These are phyloP conservation scores for Penicillium sp. DNA, from an alignment of 2,329 filamentous ascomycete genomes.

Conservation along the genomic window DNA sequence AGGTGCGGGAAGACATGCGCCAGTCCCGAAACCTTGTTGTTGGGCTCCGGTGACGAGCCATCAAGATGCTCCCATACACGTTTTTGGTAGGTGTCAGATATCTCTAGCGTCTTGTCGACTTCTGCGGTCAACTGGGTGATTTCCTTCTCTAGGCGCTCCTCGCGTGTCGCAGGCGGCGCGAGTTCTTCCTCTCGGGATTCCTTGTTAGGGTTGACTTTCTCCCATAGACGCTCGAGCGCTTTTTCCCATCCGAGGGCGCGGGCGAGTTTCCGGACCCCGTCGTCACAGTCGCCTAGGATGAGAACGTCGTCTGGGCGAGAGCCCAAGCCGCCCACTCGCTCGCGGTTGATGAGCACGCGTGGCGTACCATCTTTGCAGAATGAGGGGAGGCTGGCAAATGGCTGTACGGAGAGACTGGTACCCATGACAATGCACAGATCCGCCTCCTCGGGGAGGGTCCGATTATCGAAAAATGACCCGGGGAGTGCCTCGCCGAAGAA, in stretches of 20 bases:
- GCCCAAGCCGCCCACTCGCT: conserved; percentile 80
- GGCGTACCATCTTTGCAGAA: conserved; percentile 67
- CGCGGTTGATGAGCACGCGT: conserved; percentile 84
- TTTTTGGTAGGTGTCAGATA: conserved; percentile 53
- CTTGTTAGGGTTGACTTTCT: conserved; percentile 66
- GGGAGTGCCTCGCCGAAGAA: conserved; percentile 86
- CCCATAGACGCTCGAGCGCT: conserved; percentile 80
- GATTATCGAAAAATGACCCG: conserved; percentile 65
- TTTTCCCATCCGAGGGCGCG: conserved; percentile 81
- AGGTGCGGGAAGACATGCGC: conserved; percentile 46
- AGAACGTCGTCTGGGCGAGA: conserved; percentile 82
- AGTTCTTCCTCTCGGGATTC: conserved; percentile 53
- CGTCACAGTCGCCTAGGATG: conserved; percentile 80
- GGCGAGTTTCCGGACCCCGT: conserved; percentile 77
- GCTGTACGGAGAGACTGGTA: conserved; percentile 84
- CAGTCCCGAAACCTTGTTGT: conserved; percentile 27
- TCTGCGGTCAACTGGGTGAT: conserved; percentile 63
- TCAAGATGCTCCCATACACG: conserved; percentile 42
- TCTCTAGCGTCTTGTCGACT: conserved; percentile 59
- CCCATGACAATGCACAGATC: conserved; percentile 87
- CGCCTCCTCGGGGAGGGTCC: conserved; percentile 62
- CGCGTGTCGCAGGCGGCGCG: conserved; percentile 50
- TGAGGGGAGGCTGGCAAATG: conserved; percentile 81
- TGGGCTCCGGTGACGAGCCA: conserved; percentile 4
- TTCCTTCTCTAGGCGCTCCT: conserved; percentile 63